These are phyloP conservation scores for Alternaria brassicicola DNA, from an alignment of 2,329 filamentous ascomycete genomes.

Conservation along the genomic window DNA sequence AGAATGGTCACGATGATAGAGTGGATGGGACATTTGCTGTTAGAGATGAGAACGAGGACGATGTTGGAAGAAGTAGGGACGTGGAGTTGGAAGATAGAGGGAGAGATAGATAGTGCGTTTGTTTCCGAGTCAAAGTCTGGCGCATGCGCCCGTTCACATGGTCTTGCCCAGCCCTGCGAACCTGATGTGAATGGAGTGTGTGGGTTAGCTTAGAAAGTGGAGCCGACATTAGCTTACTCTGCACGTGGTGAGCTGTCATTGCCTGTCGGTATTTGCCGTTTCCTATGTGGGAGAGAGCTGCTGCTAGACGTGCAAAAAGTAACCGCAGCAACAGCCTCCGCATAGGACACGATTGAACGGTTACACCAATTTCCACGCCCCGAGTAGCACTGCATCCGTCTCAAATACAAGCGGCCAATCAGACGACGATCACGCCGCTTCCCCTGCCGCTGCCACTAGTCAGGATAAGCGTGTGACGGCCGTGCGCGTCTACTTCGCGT, in stretches of 20 bases:
- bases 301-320: not conserved
- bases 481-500: constrained; percentile 24
- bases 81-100: constrained; percentile 10
- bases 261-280: constrained; percentile 3
- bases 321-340: not conserved
- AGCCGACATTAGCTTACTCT: not conserved
- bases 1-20: not conserved
- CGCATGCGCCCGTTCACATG: not conserved
- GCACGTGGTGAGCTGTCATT: constrained; percentile 14
- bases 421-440: constrained; percentile 23
- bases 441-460: constrained; percentile 30
- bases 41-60: constrained; percentile 14
- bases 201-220: constrained; percentile 9
- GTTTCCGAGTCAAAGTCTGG: not conserved
- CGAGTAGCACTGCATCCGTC: constrained; percentile 6
- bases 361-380: not conserved
- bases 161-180: not conserved
- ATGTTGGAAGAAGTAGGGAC: constrained; percentile 3
- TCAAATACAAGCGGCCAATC: constrained; percentile 24
- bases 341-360: not conserved
- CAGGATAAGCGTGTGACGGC: constrained; percentile 18
- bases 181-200: constrained; percentile 5
- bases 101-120: constrained; percentile 21
- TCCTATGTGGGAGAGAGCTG: not conserved
- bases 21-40: constrained; percentile 13